Conservation (phyloP, 306 rosid species). For the Nissolia schottii region DNA sequence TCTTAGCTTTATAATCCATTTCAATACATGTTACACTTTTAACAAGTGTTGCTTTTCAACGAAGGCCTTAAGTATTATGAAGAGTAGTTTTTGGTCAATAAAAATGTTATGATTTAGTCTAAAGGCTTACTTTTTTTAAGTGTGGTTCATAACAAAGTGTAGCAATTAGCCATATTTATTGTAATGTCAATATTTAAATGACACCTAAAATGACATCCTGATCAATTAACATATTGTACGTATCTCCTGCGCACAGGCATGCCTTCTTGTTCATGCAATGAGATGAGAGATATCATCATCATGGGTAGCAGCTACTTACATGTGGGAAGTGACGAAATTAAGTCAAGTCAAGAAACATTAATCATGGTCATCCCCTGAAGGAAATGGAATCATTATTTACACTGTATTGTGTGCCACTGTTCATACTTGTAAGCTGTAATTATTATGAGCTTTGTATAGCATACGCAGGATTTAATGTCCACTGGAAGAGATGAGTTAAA, state of each 20-base stretch:
- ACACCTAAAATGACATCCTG: not conserved
- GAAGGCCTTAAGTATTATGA: too few relatives aligned
- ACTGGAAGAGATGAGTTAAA: not conserved
- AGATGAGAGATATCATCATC: not conserved
- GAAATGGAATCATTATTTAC: conserved; percentile 13
- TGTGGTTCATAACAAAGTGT: too few relatives aligned
- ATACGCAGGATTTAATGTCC: not conserved
- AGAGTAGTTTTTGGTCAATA: too few relatives aligned
- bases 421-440: conserved; percentile 12
- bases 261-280: not conserved
- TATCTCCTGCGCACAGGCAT: not conserved
- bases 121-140: too few relatives aligned
- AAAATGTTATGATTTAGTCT: too few relatives aligned
- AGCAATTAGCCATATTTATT: too few relatives aligned
- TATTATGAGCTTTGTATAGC: conserved; percentile 26
- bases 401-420: conserved; percentile 6
- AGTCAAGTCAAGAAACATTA: conserved; percentile 11
- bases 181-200: too few relatives aligned
- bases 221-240: not conserved
- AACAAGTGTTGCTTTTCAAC: too few relatives aligned
- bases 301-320: not conserved
- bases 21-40: too few relatives aligned
- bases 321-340: conserved; percentile 13
- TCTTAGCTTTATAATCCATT: too few relatives aligned
- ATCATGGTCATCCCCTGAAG: not conserved